phyloP scores from a whole-genome alignment of 2,329 filamentous ascomycete species.

The Sclerotinia sclerotiorum region DNA sequence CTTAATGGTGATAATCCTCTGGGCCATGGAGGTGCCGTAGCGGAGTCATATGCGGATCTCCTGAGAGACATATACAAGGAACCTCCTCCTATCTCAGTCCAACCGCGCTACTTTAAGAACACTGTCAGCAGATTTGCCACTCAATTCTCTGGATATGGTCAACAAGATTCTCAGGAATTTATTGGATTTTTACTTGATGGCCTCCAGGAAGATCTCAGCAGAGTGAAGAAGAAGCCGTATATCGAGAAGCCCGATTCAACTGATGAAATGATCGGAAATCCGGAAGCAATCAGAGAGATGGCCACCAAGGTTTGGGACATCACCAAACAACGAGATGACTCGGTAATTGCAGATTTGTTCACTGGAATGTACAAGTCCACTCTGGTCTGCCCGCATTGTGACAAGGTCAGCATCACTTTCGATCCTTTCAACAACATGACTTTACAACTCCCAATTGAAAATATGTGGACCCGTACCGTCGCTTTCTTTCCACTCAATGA shows the following conservation, averaged over 20 bases:
- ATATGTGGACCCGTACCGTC: conserved; percentile 72
- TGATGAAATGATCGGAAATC: conserved; percentile 88
- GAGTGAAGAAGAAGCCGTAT: conserved; percentile 93
- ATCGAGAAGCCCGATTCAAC: conserved; percentile 97
- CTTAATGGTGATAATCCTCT: conserved; percentile 84
- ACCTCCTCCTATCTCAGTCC: conserved; percentile 63
- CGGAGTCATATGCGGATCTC: conserved; percentile 76
- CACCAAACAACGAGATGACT: conserved; percentile 89
- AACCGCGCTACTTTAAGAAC: conserved; percentile 78
- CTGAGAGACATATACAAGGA: conserved; percentile 77
- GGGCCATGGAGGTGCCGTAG: conserved; percentile 81
- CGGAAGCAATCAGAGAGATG: conserved; percentile 76
- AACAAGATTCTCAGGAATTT: conserved; percentile 98
- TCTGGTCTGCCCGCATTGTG: conserved; percentile 83
- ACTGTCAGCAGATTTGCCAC: conserved; percentile 78
- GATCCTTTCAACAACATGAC: conserved; percentile 96
- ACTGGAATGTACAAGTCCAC: conserved; percentile 99
- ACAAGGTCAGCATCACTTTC: conserved; percentile 97
- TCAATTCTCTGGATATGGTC: conserved; percentile 89
- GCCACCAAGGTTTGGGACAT: conserved; percentile 89
- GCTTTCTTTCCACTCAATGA: conserved; percentile 77
- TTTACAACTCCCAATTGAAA: conserved; percentile 83
- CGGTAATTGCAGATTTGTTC: conserved; percentile 91
- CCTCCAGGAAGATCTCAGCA: conserved; percentile 90
- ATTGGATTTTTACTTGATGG: conserved; percentile 92